A percentile compares a stretch with the other conserved stretches of the same genome.
Evolutionary conservation across 768 basidiomycete genomes (phyloP).

Genomic region (Suillus sp.): DNA sequence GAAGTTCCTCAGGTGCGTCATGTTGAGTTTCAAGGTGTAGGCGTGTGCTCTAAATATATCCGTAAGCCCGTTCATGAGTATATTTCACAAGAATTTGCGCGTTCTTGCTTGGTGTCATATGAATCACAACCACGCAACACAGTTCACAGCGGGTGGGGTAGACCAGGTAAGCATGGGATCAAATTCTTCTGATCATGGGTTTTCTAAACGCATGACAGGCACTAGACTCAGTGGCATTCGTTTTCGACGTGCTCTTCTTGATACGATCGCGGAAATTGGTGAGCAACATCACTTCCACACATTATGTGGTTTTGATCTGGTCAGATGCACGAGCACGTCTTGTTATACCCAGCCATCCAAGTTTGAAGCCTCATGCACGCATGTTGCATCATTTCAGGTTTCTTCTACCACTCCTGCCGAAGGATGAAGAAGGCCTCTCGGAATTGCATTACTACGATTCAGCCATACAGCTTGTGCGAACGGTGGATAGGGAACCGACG

Average conservation of each 20-base stretch:
- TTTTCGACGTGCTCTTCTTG: constrained; percentile 69
- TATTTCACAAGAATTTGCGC: constrained; percentile 74
- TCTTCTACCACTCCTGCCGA: constrained; percentile 60
- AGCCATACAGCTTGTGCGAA: constrained; percentile 70
- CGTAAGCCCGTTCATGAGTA: constrained; percentile 64
- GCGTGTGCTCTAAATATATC: constrained; percentile 7
- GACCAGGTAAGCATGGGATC: constrained; percentile 50
- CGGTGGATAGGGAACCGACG: constrained; percentile 57
- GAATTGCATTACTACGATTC: constrained; percentile 77
- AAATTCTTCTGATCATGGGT: not conserved
- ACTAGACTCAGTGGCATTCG: constrained; percentile 60
- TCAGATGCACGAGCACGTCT: constrained; percentile 69
- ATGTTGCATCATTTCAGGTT: constrained; percentile 84
- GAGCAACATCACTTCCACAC: constrained; percentile 25
- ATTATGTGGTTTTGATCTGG: not conserved
- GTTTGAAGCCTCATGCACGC: constrained; percentile 68
- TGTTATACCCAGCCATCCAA: constrained; percentile 73
- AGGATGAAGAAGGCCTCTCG: constrained; percentile 65
- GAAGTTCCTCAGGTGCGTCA: constrained; percentile 61
- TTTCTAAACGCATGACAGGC: constrained; percentile 41
- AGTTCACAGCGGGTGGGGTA: constrained; percentile 75
- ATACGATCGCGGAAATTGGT: constrained; percentile 74
- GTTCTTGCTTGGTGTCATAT: constrained; percentile 69
- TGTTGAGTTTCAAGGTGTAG: not conserved
- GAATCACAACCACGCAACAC: constrained; percentile 70